Conservation (phyloP, 768 basidiomycete species). For the Mycena pura region DNA sequence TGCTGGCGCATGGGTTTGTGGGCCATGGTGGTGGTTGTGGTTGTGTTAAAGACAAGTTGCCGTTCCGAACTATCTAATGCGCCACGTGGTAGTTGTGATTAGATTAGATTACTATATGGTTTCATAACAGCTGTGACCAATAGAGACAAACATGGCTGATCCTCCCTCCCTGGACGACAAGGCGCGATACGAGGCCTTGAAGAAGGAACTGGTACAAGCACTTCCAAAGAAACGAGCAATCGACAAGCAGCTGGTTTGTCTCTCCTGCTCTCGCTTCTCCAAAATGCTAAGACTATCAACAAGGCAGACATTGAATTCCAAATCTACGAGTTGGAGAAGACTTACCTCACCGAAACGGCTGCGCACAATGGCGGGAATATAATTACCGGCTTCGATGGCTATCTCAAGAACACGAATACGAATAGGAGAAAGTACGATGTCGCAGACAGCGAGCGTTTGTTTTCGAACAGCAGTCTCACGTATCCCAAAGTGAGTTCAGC, state of each 20-base stretch:
- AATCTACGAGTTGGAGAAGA: slow-evolving; percentile 78
- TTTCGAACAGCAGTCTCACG: slow-evolving; percentile 82
- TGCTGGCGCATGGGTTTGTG: slow-evolving; percentile 70
- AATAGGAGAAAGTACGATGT: slow-evolving; percentile 78
- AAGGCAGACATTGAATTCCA: slow-evolving; percentile 81
- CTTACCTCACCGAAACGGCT: slow-evolving; percentile 80
- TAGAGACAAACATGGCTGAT: slow-evolving; percentile 19
- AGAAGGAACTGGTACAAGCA: slow-evolving; percentile 77
- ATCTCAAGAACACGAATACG: slow-evolving; percentile 77
- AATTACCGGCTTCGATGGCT: slow-evolving; percentile 86
- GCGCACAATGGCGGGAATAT: slow-evolving; percentile 84
- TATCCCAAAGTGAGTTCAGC: slow-evolving; percentile 64
- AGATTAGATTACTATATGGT: too few relatives aligned
- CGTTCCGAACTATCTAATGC: too few relatives aligned
- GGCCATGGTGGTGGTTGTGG: slow-evolving; percentile 26
- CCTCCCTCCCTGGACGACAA: slow-evolving; percentile 59
- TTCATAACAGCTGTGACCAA: neutral
- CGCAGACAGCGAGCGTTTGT: slow-evolving; percentile 78
- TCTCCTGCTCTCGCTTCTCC: neutral
- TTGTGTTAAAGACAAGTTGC: too few relatives aligned
- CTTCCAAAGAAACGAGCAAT: slow-evolving; percentile 75
- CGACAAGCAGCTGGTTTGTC: slow-evolving; percentile 80
- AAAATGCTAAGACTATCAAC: neutral
- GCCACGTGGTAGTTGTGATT: too few relatives aligned
- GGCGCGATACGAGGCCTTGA: slow-evolving; percentile 71